phyloP scores from a whole-genome alignment of 768 basidiomycete genomes.

The Strobilomyces confusus region DNA sequence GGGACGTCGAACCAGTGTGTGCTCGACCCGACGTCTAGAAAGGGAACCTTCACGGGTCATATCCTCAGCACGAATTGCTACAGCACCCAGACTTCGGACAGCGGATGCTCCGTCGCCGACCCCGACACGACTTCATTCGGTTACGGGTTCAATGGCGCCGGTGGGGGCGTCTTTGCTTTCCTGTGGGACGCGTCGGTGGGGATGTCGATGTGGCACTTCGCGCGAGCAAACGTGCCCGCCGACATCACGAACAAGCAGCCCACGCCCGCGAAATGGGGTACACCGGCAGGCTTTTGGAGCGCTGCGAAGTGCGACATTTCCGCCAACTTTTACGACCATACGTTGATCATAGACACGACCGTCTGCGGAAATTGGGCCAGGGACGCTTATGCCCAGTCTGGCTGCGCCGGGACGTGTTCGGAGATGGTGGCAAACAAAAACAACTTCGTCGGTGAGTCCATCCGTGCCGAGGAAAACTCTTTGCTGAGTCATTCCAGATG shows the following conservation, averaged over 20 bases:
- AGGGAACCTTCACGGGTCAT: slow-evolving; percentile 18
- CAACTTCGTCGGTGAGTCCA: slow-evolving; percentile 46
- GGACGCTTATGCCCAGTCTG: slow-evolving; percentile 17
- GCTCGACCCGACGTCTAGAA: slow-evolving; percentile 13
- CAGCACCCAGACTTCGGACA: slow-evolving; percentile 38
- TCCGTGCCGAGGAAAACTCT: neutral
- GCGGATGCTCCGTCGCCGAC: slow-evolving; percentile 49
- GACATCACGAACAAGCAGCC: slow-evolving; percentile 44
- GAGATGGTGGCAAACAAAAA: slow-evolving; percentile 47
- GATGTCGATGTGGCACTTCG: slow-evolving; percentile 55
- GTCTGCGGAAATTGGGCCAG: slow-evolving; percentile 32
- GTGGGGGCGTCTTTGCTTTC: slow-evolving; percentile 56
- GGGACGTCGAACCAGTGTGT: slow-evolving; percentile 34
- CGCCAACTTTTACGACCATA: slow-evolving; percentile 47
- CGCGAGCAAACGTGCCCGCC: slow-evolving; percentile 44
- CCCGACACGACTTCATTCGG: slow-evolving; percentile 39
- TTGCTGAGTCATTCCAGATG: slow-evolving; percentile 33
- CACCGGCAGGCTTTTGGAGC: slow-evolving; percentile 50
- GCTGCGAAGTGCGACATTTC: slow-evolving; percentile 44
- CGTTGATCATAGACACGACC: slow-evolving; percentile 39
- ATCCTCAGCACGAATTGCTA: slow-evolving; percentile 33
- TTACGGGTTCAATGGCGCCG: slow-evolving; percentile 26
- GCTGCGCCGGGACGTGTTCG: slow-evolving; percentile 42
- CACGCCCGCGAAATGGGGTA: slow-evolving; percentile 46
- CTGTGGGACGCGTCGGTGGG: slow-evolving; percentile 44